Evolutionary conservation across 768 basidiomycete genomes (phyloP).

Genomic region (Filobasidium wieringae): DNA sequence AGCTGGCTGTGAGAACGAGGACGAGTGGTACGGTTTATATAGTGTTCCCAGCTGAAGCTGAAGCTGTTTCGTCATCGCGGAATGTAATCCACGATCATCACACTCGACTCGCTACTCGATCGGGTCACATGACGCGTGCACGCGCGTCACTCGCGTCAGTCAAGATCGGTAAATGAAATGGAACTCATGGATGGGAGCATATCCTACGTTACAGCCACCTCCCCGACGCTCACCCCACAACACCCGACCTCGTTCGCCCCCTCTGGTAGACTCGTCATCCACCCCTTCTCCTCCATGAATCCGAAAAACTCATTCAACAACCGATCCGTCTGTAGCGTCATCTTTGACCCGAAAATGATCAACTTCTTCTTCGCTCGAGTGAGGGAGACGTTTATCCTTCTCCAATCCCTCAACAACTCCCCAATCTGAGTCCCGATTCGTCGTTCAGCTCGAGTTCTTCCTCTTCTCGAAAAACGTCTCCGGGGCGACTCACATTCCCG

Average conservation of each 20-base stretch:
- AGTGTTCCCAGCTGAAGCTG: too few species aligned
- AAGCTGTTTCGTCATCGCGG: too few species aligned
- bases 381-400: conserved; percentile 90
- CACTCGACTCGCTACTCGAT: too few species aligned
- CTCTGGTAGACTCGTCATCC: conserved; percentile 45
- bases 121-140: too few species aligned
- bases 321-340: conserved; percentile 48
- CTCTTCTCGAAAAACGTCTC: background rate
- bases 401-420: conserved; percentile 88
- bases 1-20: too few species aligned
- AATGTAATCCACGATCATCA: too few species aligned
- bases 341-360: conserved; percentile 75
- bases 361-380: conserved; percentile 85
- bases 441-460: background rate
- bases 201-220: too few species aligned
- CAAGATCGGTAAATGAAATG: too few species aligned
- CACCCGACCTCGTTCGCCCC: background rate
- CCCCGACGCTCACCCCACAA: background rate
- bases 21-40: too few species aligned
- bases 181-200: too few species aligned
- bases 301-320: conserved; percentile 63
- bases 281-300: conserved; percentile 58
- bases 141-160: too few species aligned
- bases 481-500: conserved; percentile 49
- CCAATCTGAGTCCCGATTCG: conserved; percentile 51